These are phyloP conservation scores for Kodamaea alishanica DNA, from an alignment of 1,139 yeast species.

Conservation along the genomic window DNA sequence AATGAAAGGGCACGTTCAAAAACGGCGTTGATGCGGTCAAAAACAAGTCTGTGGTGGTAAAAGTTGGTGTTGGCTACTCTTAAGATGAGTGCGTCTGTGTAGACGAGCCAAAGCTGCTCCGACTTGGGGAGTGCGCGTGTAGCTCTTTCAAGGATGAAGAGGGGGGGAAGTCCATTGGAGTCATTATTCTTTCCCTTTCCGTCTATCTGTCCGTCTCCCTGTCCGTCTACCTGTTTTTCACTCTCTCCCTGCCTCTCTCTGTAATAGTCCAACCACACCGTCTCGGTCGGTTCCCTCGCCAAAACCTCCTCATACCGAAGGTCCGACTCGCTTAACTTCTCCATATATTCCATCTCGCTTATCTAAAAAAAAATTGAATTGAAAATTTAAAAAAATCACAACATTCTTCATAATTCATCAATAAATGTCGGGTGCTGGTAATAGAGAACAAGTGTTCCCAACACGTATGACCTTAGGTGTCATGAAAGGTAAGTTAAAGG, in stretches of 20 bases:
- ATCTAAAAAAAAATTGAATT: too few species aligned
- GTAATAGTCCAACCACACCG: constrained; percentile 56
- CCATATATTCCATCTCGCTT: too few species aligned
- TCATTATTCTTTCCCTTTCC: too few species aligned
- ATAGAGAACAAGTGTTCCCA: constrained; percentile 86
- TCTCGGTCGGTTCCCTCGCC: constrained; percentile 31
- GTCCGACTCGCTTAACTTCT: too few species aligned
- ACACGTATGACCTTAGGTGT: constrained; percentile 95
- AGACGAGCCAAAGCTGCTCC: constrained; percentile 55
- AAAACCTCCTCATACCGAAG: too few species aligned
- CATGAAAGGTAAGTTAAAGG: constrained; percentile 94
- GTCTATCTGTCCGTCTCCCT: too few species aligned
- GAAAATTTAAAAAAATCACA: too few species aligned
- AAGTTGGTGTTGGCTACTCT: constrained; percentile 24
- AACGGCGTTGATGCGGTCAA: constrained; percentile 31
- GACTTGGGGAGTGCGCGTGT: constrained; percentile 45
- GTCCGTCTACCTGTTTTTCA: too few species aligned
- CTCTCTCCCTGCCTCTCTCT: constrained; percentile 2
- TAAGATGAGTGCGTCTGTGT: constrained; percentile 40
- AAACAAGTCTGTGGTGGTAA: constrained; percentile 28
- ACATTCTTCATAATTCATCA: neutral
- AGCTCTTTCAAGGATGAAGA: constrained; percentile 53
- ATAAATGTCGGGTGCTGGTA: constrained; percentile 46
- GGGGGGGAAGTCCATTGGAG: too few species aligned
- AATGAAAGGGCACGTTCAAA: constrained; percentile 49